These are phyloP conservation scores for Drechslerella coelobrocha DNA, from an alignment of 2,329 filamentous ascomycete genomes.

Conservation along the genomic window DNA sequence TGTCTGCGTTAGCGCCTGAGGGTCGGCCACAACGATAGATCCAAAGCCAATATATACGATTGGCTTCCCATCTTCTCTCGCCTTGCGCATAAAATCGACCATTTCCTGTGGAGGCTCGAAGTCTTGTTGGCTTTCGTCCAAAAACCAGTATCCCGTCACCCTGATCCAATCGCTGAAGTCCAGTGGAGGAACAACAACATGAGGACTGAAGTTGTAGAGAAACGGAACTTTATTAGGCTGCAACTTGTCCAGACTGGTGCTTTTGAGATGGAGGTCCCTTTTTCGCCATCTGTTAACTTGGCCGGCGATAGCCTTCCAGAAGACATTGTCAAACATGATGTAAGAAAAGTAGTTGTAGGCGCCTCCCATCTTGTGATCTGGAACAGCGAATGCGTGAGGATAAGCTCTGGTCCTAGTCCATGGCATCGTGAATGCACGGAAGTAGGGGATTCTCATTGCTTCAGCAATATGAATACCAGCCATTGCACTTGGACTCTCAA, in stretches of 20 bases:
- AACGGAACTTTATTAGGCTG: conserved; percentile 98
- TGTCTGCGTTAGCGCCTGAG: conserved; percentile 85
- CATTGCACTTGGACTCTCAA: conserved; percentile 97
- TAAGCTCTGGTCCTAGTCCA: conserved; percentile 97
- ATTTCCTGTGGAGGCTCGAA: conserved; percentile 81
- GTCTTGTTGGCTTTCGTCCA: conserved; percentile 72
- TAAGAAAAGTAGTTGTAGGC: conserved; percentile 96
- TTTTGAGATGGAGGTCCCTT: conserved; percentile 76
- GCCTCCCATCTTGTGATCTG: conserved; percentile 91
- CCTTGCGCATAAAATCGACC: conserved; percentile 79
- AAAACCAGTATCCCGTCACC: conserved; percentile 97
- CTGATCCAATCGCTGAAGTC: conserved; percentile 98
- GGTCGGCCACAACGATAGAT: conserved; percentile 91
- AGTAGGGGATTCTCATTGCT: conserved; percentile 89
- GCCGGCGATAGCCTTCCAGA: conserved; percentile 90
- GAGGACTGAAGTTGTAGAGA: conserved; percentile 94
- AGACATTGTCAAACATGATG: conserved; percentile 93
- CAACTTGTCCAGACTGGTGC: conserved; percentile 86
- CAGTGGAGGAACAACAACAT: conserved; percentile 88
- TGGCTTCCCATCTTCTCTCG: conserved; percentile 82
- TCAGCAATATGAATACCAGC: conserved; percentile 97
- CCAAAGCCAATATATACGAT: conserved; percentile 97
- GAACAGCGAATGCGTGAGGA: conserved; percentile 93
- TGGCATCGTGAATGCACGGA: conserved; percentile 97
- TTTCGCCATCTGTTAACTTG: conserved; percentile 95